Evolutionary conservation across 177 flowering plant genomes (phyloP).

Genomic region (Telopea speciosissima): DNA sequence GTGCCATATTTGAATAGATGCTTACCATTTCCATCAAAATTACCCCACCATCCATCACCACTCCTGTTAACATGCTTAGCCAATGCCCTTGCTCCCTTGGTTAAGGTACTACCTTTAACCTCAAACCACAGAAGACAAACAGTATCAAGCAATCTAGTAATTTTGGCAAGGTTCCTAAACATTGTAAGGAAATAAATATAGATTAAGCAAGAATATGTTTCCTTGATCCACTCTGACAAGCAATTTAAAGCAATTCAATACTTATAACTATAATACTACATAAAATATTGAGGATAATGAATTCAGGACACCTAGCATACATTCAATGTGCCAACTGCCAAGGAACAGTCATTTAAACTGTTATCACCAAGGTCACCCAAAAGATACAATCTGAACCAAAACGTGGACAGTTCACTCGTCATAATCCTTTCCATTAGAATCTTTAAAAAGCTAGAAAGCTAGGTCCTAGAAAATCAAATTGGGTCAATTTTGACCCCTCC

Average conservation of each 20-base stretch:
- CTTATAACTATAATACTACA: too few species aligned
- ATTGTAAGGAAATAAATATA: too few species aligned
- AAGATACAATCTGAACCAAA: not conserved
- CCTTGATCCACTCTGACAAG: not conserved
- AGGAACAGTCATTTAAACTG: not conserved
- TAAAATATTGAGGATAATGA: too few species aligned
- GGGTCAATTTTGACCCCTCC: not conserved
- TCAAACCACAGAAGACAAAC: slow-evolving; percentile 21
- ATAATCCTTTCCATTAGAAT: not conserved
- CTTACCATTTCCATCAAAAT: slow-evolving; percentile 58
- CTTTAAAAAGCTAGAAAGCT: not conserved
- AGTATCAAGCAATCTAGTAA: slow-evolving; percentile 5
- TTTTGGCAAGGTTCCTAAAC: not conserved
- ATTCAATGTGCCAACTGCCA: not conserved
- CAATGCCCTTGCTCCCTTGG: slow-evolving; percentile 74
- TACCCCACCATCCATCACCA: slow-evolving; percentile 62
- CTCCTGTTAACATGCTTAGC: slow-evolving; percentile 66
- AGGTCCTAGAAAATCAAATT: not conserved
- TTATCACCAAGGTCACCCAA: not conserved
- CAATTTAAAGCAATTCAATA: not conserved
- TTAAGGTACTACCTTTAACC: slow-evolving; percentile 59
- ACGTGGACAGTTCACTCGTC: not conserved
- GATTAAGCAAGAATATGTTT: not conserved
- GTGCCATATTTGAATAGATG: not conserved
- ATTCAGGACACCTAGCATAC: not conserved